Percentiles rank a stretch among this genome's conserved stretches.
Evolutionary conservation across 352 stramenopile genomes (phyloP).

Genomic region (Nothophytophthora sp.): DNA sequence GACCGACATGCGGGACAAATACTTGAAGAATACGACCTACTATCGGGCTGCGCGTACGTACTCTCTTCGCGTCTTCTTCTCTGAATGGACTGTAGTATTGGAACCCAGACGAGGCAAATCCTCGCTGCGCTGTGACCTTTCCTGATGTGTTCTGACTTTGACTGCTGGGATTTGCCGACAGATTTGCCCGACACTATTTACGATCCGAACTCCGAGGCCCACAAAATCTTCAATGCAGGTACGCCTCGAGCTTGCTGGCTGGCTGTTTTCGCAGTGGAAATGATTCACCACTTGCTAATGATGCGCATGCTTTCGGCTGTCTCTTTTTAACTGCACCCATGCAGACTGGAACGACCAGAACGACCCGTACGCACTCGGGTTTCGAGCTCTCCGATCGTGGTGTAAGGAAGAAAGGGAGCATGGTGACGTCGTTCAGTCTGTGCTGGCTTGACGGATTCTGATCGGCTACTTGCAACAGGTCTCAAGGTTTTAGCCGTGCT

Average conservation of each 20-base stretch:
- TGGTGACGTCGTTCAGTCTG: no score
- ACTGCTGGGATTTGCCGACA: conserved; percentile 13
- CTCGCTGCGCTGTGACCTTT: background rate
- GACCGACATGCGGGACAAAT: conserved; percentile 53
- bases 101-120: no score
- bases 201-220: conserved; percentile 46
- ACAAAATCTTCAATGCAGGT: conserved; percentile 78
- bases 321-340: background rate
- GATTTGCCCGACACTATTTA: conserved; percentile 60
- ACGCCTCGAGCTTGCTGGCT: no score
- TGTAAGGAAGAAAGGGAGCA: conserved; percentile 38
- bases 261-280: background rate
- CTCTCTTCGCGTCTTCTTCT: background rate
- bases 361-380: conserved; percentile 59
- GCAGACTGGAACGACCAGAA: conserved; percentile 57
- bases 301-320: background rate
- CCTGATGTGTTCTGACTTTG: conserved; percentile 10
- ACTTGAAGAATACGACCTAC: conserved; percentile 37
- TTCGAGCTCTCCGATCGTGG: conserved; percentile 42
- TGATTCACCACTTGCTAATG: background rate
- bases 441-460: conserved; percentile 2
- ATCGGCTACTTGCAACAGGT: conserved; percentile 5
- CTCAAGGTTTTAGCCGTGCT: conserved; percentile 11
- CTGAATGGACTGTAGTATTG: background rate
- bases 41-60: conserved; percentile 51